Percentiles rank a stretch among this genome's conserved stretches.
Conservation (phyloP, 2,329 filamentous ascomycete species). For the Westerdykella sp. region DNA sequence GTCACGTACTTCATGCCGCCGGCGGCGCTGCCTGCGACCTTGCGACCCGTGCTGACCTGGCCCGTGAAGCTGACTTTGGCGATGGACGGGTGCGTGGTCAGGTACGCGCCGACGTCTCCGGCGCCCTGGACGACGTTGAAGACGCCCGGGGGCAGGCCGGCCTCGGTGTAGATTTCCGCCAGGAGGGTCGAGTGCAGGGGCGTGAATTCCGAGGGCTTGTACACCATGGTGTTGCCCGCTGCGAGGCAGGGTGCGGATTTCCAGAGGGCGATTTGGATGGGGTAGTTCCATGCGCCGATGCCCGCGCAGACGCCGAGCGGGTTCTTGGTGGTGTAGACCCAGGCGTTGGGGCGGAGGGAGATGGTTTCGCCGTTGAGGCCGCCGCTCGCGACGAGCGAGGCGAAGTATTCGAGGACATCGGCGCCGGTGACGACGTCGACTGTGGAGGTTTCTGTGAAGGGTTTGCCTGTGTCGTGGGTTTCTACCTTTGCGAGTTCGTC, state of each 20-base stretch:
- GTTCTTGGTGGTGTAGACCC: conserved; percentile 77
- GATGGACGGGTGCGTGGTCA: conserved; percentile 65
- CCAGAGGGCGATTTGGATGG: conserved; percentile 85
- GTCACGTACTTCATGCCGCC: conserved; percentile 83
- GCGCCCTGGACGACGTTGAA: conserved; percentile 84
- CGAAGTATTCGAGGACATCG: conserved; percentile 82
- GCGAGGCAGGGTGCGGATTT: conserved; percentile 81
- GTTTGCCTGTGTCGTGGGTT: conserved; percentile 80
- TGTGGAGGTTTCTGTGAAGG: conserved; percentile 74
- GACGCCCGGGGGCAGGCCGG: conserved; percentile 72
- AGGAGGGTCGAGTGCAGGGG: conserved; percentile 73
- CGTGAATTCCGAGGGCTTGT: conserved; percentile 84
- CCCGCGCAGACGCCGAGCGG: conserved; percentile 77
- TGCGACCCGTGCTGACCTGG: conserved; percentile 75
- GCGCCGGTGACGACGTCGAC: conserved; percentile 79
- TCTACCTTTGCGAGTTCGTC: conserved; percentile 73
- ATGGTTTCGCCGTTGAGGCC: conserved; percentile 75
- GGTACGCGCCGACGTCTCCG: conserved; percentile 67
- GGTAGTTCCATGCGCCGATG: conserved; percentile 90
- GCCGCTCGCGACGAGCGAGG: conserved; percentile 68
- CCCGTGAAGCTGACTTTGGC: conserved; percentile 88
- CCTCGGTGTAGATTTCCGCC: conserved; percentile 69
- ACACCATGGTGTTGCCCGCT: conserved; percentile 84
- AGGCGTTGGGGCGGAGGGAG: conserved; percentile 66
- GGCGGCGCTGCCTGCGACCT: conserved; percentile 70